A percentile compares a stretch with the other conserved stretches of the same genome.
These are phyloP conservation scores for Tetratostichococcus sp. DNA, from an alignment of 139 green algal species.

Conservation along the genomic window DNA sequence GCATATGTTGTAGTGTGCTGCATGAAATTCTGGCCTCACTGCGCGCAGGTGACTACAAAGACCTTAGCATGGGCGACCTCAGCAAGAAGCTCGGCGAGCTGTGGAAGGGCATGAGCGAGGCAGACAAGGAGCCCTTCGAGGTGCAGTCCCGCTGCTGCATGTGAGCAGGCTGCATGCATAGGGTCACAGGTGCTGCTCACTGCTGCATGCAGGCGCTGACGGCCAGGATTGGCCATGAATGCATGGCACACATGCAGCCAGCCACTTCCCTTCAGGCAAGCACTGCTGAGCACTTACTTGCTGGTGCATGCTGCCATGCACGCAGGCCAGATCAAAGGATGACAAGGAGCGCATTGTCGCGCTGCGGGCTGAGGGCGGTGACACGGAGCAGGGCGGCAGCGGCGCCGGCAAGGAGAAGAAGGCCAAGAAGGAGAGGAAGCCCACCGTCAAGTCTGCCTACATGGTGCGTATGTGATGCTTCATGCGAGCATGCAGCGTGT, in stretches of 20 bases:
- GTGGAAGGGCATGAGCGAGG: constrained; percentile 12
- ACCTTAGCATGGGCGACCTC: constrained; percentile 12
- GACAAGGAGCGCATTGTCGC: constrained; percentile 15
- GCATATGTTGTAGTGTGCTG: no score
- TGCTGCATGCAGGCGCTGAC: neutral
- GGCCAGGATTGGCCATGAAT: no score
- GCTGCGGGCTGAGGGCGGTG: constrained; percentile 1
- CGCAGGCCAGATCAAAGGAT: constrained; percentile 9
- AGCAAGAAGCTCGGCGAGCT: constrained; percentile 22
- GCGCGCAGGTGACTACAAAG: constrained; percentile 25
- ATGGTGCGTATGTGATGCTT: neutral
- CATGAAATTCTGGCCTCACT: no score
- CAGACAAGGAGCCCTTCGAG: constrained; percentile 23
- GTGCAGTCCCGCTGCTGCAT: neutral
- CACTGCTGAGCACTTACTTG: neutral
- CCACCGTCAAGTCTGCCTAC: constrained; percentile 15
- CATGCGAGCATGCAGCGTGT: neutral
- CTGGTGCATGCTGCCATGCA: neutral
- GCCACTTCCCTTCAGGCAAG: neutral
- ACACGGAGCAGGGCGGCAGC: neutral
- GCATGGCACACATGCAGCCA: no score
- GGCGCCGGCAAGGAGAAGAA: neutral
- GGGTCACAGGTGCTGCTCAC: neutral
- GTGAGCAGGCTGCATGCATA: neutral
- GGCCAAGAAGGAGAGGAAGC: constrained; percentile 4